Base-by-base conservation (phyloP, 257 asterid genomes). In the Linaria vulgaris region DNA sequence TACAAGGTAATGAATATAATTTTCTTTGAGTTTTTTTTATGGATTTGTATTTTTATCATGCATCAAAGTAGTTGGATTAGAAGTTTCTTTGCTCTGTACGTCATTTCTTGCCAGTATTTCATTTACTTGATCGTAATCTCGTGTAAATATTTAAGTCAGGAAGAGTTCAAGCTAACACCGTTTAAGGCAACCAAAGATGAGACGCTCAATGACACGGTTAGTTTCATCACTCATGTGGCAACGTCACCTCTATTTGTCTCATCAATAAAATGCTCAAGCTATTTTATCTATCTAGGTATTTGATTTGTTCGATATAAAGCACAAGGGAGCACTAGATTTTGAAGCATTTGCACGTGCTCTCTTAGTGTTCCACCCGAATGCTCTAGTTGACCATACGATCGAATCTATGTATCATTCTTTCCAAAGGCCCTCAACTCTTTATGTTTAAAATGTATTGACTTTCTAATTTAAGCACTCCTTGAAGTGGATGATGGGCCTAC, bases 291-390 rank as follows among this genome's bases (percentile, higher is more conserved):
- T 56, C 75, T 64, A 84, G 96, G 88, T 88, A 24, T 88, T 86
- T 59, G 96, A 88, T 80, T 79, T 84, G 72, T 88, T 86, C 66
- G 95, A 88, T 79, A 77, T 78, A 22, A 84, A 88, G 76, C 94
- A 84, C 77, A 82, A 86, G 53, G 96, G 95, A 57, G 72, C 80
- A 68, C 60, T 88, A 76, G 96, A 83, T 65, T 88, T 86, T 68
- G 95, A 84, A 55, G 96, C 82, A 76, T 88, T 88, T 84, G 96
- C 92, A 8, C 85, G 83, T 13, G 88, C 96, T 62, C 88, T 88
- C 73, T 86, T 90, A n/a, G 84, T 88, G 51, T 88, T 88, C 70
- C 96, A 86, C 80, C 96, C 94, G 3, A 80, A 84, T 78, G 94
- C 96, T 63, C 88, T 88, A 6, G 56, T 80, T 41, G 91, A 82